Evolutionary conservation across 768 basidiomycete genomes (phyloP).

Genomic region (Mycena olivaceomarginata): DNA sequence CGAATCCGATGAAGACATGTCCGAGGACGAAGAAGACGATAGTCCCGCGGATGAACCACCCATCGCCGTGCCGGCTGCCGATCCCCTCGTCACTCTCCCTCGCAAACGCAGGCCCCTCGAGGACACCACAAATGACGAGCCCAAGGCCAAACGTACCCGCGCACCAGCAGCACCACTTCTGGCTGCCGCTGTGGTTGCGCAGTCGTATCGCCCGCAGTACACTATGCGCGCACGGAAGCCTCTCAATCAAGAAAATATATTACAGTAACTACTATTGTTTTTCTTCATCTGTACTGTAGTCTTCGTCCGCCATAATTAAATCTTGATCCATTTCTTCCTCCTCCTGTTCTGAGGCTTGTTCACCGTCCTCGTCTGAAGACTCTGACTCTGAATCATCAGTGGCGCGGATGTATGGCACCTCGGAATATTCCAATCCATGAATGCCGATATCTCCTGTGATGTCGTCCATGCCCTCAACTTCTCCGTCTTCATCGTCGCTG

Average conservation of each 20-base stretch:
- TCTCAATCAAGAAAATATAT: conserved; percentile 9
- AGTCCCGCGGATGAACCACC: background rate
- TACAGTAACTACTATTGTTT: background rate
- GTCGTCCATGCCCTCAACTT: background rate
- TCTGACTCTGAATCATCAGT: background rate
- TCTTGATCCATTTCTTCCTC: conserved; percentile 5
- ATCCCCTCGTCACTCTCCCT: background rate
- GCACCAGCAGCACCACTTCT: background rate
- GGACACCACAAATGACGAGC: conserved; percentile 17
- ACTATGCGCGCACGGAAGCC: background rate
- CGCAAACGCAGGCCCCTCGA: background rate
- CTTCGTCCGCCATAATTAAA: background rate
- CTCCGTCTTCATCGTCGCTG: conserved; percentile 4
- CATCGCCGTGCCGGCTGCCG: background rate
- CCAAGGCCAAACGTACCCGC: background rate
- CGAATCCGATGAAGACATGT: background rate
- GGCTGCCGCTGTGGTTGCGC: background rate
- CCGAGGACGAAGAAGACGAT: background rate
- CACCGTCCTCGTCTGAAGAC: background rate
- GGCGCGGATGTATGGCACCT: background rate
- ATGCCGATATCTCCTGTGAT: background rate
- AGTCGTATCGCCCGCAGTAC: conserved; percentile 14
- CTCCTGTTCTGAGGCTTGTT: background rate
- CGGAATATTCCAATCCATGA: conserved; percentile 9
- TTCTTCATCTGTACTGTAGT: conserved; percentile 7